These are phyloP conservation scores for Medicago ruthenica DNA, from an alignment of 306 rosid genomes.

Conservation along the genomic window DNA sequence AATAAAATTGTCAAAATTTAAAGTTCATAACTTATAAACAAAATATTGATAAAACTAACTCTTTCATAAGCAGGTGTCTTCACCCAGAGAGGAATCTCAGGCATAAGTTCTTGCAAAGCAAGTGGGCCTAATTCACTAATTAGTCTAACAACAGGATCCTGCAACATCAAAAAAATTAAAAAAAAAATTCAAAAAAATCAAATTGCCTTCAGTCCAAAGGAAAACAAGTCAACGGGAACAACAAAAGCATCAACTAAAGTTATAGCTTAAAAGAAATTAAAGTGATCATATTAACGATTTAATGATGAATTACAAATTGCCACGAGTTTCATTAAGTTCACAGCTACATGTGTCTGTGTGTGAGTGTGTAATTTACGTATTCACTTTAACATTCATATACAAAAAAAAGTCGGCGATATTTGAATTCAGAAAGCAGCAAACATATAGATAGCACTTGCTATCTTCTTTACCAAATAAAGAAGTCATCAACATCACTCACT, in stretches of 20 bases:
- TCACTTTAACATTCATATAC: neutral
- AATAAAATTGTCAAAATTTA: neutral
- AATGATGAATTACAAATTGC: neutral
- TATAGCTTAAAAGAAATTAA: neutral
- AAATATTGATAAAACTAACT: slow-evolving; percentile 51
- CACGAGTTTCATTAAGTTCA: slow-evolving; percentile 12
- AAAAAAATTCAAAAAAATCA: slow-evolving; percentile 34
- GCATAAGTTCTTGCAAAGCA: slow-evolving; percentile 72
- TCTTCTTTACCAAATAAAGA: slow-evolving; percentile 40
- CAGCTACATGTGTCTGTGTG: neutral
- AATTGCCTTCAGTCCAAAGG: too few relatives aligned
- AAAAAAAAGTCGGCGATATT: neutral
- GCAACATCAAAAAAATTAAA: slow-evolving; percentile 24
- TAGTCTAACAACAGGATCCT: slow-evolving; percentile 75
- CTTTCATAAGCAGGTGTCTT: slow-evolving; percentile 85
- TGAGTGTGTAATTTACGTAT: neutral
- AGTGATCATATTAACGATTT: neutral
- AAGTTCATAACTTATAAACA: neutral
- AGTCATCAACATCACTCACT: slow-evolving; percentile 30
- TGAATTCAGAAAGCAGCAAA: slow-evolving; percentile 27
- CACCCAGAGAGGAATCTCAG: slow-evolving; percentile 91
- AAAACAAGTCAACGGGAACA: neutral
- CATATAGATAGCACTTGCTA: slow-evolving; percentile 6
- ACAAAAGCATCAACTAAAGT: slow-evolving; percentile 1
- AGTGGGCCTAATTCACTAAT: slow-evolving; percentile 72